phyloP scores from a whole-genome alignment of 2,329 filamentous ascomycete species.

The Ophiostoma piceae region DNA sequence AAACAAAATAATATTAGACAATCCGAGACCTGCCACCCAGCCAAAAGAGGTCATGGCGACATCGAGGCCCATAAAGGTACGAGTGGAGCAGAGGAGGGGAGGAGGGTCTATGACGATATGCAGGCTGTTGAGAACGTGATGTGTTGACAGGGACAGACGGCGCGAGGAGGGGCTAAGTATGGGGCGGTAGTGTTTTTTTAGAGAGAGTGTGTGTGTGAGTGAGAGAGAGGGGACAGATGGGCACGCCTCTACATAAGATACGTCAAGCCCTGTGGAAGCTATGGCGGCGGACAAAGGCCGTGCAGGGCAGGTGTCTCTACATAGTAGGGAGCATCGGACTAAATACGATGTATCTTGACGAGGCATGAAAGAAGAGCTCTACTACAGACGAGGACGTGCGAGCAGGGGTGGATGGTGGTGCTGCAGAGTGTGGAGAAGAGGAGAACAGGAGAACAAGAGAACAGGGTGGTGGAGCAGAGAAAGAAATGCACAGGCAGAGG shows the following conservation, averaged over 20 bases:
- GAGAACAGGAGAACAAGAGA: slow-evolving; percentile 10
- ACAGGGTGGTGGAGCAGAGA: slow-evolving; percentile 3
- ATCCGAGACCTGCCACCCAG: background rate
- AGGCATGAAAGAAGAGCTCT: too few relatives aligned
- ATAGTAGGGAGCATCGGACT: too few relatives aligned
- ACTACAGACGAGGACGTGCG: background rate
- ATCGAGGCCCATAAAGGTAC: slow-evolving; percentile 20
- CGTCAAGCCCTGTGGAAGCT: too few relatives aligned
- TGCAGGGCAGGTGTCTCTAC: background rate
- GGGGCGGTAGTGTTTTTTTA: background rate
- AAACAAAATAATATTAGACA: background rate
- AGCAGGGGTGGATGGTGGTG: background rate
- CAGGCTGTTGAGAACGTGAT: slow-evolving; percentile 20
- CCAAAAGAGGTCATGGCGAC: slow-evolving; percentile 17
- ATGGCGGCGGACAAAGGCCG: too few relatives aligned
- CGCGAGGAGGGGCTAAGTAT: background rate
- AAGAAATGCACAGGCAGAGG: background rate
- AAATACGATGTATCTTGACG: too few relatives aligned
- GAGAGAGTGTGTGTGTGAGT: too few relatives aligned
- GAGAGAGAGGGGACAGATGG: too few relatives aligned
- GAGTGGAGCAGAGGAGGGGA: background rate
- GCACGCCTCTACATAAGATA: too few relatives aligned
- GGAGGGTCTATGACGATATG: slow-evolving; percentile 20
- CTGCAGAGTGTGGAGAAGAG: slow-evolving; percentile 21
- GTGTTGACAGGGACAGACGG: slow-evolving; percentile 5